Evolutionary conservation across 257 asterid genomes (phyloP).

Genomic region (Fraxinus cuspidata): DNA sequence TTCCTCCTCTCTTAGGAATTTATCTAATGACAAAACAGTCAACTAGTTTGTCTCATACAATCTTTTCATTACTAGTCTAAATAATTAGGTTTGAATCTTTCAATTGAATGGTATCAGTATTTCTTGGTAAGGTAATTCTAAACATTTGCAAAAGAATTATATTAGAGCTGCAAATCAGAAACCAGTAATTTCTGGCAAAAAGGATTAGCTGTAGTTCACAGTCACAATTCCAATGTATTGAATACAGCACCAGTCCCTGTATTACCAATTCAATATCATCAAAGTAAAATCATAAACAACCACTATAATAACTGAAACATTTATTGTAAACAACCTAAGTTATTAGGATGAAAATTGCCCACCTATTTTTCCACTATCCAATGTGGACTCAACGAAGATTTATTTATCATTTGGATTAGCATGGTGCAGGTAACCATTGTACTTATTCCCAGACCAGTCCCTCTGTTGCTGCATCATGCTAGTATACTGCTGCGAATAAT

Average conservation of each 20-base stretch:
- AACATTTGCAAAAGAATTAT: constrained; percentile 6
- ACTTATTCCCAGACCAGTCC: constrained; percentile 76
- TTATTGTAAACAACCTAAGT: constrained; percentile 15
- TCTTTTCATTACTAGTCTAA: not conserved
- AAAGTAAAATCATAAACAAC: constrained; percentile 21
- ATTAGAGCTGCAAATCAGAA: not conserved
- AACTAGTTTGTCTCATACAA: constrained; percentile 4
- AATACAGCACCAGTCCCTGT: constrained; percentile 37
- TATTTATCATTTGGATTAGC: constrained; percentile 54
- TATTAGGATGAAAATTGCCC: constrained; percentile 24
- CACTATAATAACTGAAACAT: constrained; percentile 20
- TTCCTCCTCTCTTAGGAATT: not conserved
- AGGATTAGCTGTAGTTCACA: constrained; percentile 34
- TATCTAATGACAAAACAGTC: not conserved
- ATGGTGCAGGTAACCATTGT: constrained; percentile 49
- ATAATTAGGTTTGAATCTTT: not conserved
- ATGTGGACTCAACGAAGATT: constrained; percentile 23
- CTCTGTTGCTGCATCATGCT: constrained; percentile 66
- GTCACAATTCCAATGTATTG: constrained; percentile 42
- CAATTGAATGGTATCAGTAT: not conserved
- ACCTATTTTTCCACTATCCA: constrained; percentile 38
- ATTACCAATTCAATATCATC: constrained; percentile 33
- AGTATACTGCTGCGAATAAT: constrained; percentile 58
- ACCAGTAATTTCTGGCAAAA: constrained; percentile 22
- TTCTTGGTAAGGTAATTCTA: not conserved